Evolutionary conservation across 805 yeast species (phyloP).

Genomic region (Saccharomyces kudriavzevii): DNA sequence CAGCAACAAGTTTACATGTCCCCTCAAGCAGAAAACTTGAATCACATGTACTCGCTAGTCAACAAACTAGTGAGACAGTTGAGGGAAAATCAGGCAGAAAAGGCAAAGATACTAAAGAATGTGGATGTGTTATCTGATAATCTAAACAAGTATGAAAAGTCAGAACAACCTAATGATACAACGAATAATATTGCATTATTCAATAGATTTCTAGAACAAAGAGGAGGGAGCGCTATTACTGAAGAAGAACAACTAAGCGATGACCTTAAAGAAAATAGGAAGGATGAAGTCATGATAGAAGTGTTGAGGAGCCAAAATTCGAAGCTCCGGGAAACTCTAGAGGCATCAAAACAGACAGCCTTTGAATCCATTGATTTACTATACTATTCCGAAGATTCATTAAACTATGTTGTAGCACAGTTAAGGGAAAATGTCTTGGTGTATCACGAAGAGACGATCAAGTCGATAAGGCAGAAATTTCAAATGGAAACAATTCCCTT

Average conservation of each 20-base stretch:
- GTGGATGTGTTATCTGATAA: constrained; percentile 17
- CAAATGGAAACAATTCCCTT: constrained; percentile 9
- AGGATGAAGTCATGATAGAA: background rate
- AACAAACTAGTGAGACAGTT: constrained; percentile 13
- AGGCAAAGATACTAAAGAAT: constrained; percentile 12
- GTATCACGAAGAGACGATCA: constrained; percentile 8
- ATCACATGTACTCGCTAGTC: constrained; percentile 19
- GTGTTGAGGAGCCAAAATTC: constrained; percentile 10
- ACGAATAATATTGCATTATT: constrained; percentile 14
- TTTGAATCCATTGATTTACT: constrained; percentile 12
- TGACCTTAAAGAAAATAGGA: background rate
- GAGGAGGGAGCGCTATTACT: constrained; percentile 1
- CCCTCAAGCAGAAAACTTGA: constrained; percentile 24
- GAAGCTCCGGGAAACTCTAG: constrained; percentile 7
- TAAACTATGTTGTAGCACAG: constrained; percentile 12
- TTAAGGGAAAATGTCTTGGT: constrained; percentile 14
- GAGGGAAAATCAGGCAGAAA: constrained; percentile 14
- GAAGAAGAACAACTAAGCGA: background rate
- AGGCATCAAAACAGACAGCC: constrained; percentile 5
- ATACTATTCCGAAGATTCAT: constrained; percentile 14
- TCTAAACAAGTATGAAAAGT: constrained; percentile 7
- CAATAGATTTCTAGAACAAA: constrained; percentile 10
- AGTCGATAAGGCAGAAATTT: constrained; percentile 8
- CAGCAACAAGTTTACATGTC: constrained; percentile 22
- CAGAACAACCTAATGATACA: constrained; percentile 1